Evolutionary conservation across 2,329 filamentous ascomycete species (phyloP), one percentile per base, ranked within the genome.

Genomic region (Rosellinia necatrix): DNA sequence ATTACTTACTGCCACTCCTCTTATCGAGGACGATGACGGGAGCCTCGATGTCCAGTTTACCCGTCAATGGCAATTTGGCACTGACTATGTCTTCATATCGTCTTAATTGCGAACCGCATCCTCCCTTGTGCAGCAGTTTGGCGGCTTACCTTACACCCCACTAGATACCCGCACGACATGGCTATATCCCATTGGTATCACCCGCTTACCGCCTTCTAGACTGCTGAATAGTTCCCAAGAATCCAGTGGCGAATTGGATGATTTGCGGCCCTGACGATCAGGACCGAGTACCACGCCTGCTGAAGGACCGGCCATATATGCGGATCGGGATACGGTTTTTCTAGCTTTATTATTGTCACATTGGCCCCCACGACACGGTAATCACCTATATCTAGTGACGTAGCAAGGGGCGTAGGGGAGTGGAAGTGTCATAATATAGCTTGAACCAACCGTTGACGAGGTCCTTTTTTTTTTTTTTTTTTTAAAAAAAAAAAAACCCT

Each of bases 11-110:
- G 41, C 53, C 51, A 50, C 49, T 46, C 49, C 46, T 44, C 59
- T n/a, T 48, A 38, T 50, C 47, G 38, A 54, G 40, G 41, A n/a
- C n/a, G n/a, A n/a, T n/a, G 32, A 49, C 38, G 30, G 30, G 49
- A 40, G 30, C 49, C 57, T 60, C 50, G 21, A 37, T 34, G 35
- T 51, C 27, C 50, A 64, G 54, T 68, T 69, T 70, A 69, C 59
- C 68, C 67, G 64, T 65, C 59, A 58, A 59, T 65, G 60, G 60
- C 47, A 66, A 63, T 59, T 59, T 61, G 53, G 49, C 59, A 64
- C 62, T 54, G 60, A 59, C 51, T 60, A 58, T 61, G 59, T 48
- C 41, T 56, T 58, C 54, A 58, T 64, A 58, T 51, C 30, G 47
- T 55, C 53, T 52, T 51, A 49, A 51, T 61, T 57, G 27, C 59